These are phyloP conservation scores for Boletus pseudo-olivaceus DNA, from an alignment of 768 basidiomycete genomes.

Conservation along the genomic window DNA sequence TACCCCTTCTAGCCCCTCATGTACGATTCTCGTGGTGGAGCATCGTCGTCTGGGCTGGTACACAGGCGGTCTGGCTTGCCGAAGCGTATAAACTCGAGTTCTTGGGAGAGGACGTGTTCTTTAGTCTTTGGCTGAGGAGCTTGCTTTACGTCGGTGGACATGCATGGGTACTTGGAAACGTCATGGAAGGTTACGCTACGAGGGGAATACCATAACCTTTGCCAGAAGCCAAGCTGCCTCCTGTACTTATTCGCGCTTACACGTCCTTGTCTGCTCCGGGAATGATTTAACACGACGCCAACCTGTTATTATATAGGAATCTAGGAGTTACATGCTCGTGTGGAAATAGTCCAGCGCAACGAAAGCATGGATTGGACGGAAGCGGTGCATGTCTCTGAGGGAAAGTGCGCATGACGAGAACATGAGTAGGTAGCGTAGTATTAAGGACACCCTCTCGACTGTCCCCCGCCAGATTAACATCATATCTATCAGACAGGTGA, in stretches of 20 bases:
- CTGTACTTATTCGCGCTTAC: background rate
- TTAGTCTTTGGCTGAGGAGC: conserved; percentile 74
- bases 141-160: conserved; percentile 73
- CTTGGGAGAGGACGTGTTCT: conserved; percentile 68
- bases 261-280: background rate
- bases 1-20: conserved; percentile 76
- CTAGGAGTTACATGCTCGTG: conserved; percentile 19
- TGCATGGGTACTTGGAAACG: conserved; percentile 68
- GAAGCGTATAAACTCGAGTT: conserved; percentile 92
- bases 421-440: conserved; percentile 24
- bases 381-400: conserved; percentile 9
- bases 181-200: conserved; percentile 49
- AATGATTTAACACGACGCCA: background rate
- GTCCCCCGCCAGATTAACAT: conserved; percentile 5
- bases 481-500: conserved; percentile 24
- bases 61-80: conserved; percentile 86
- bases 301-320: conserved; percentile 16
- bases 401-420: conserved; percentile 13
- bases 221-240: background rate
- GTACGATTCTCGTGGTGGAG: conserved; percentile 51
- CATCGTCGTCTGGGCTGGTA: conserved; percentile 63
- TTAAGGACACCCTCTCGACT: conserved; percentile 5
- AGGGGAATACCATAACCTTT: background rate
- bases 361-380: conserved; percentile 17
- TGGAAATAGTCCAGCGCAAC: conserved; percentile 6